Conservation (phyloP, 202 grass and related monocot genomes). For the Cymbopogon flexuosus region DNA sequence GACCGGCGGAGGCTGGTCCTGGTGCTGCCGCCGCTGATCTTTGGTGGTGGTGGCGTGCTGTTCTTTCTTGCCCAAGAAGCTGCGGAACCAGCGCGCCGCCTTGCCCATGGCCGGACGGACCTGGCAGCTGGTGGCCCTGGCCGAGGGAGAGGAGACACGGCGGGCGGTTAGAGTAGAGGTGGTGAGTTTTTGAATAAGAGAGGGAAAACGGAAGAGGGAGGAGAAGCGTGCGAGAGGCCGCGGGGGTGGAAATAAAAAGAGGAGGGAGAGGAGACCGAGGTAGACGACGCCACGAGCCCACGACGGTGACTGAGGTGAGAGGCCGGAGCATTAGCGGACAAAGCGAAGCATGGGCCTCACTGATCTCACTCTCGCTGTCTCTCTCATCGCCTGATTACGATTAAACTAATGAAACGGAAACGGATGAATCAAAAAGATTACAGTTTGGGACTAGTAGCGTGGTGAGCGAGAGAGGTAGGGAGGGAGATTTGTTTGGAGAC, state of each 20-base stretch:
- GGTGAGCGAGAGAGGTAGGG: neutral
- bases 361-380: neutral
- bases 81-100: slow-evolving; percentile 69
- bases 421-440: neutral
- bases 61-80: slow-evolving; percentile 52
- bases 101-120: slow-evolving; percentile 66
- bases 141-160: neutral
- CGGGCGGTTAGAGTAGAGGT: neutral
- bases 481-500: slow-evolving; percentile 11
- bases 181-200: slow-evolving; percentile 40
- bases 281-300: neutral
- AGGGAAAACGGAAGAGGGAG: slow-evolving; percentile 19
- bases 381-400: neutral
- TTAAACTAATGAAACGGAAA: neutral
- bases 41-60: neutral
- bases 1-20: neutral
- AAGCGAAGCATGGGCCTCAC: slow-evolving; percentile 4
- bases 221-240: slow-evolving; percentile 14
- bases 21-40: neutral
- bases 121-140: neutral
- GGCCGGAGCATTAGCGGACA: slow-evolving; percentile 27
- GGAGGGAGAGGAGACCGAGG: neutral
- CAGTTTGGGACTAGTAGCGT: neutral
- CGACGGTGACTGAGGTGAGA: neutral
- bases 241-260: slow-evolving; percentile 39